phyloP scores from a whole-genome alignment of 2,329 filamentous ascomycete species.

The Sodiomyces alkalinus region DNA sequence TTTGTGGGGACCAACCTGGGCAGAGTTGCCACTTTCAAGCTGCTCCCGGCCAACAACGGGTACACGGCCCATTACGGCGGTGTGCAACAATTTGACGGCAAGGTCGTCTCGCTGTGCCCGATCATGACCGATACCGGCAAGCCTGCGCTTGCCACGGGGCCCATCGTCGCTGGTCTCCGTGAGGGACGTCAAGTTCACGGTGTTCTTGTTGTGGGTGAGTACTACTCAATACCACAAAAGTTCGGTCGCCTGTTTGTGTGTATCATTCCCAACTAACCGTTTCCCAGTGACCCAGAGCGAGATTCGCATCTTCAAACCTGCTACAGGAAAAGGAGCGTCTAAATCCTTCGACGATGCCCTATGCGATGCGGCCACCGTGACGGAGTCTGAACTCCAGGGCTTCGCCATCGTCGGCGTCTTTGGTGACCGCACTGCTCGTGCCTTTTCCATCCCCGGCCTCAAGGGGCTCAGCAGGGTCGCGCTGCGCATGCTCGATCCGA shows the following conservation, averaged over 20 bases:
- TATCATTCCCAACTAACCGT: not conserved
- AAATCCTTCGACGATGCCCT: constrained; percentile 74
- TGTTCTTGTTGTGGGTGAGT: constrained; percentile 57
- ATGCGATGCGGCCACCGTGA: constrained; percentile 68
- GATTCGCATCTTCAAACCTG: constrained; percentile 77
- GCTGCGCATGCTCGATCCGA: constrained; percentile 57
- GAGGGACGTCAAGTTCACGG: constrained; percentile 65
- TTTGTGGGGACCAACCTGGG: constrained; percentile 83
- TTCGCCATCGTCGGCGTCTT: constrained; percentile 74
- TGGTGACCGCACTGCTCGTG: constrained; percentile 63
- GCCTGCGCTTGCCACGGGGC: constrained; percentile 59
- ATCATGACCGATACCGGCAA: constrained; percentile 66
- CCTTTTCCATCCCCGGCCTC: constrained; percentile 74
- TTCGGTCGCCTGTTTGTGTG: too few species aligned
- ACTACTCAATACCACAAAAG: too few species aligned
- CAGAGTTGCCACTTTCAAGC: constrained; percentile 76
- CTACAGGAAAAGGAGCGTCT: constrained; percentile 74
- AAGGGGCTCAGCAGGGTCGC: constrained; percentile 64
- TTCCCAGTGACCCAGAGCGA: constrained; percentile 48
- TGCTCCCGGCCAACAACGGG: constrained; percentile 59
- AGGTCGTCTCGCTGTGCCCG: constrained; percentile 61
- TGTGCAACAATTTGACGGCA: constrained; percentile 48
- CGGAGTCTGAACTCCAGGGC: constrained; percentile 58
- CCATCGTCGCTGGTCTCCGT: constrained; percentile 60
- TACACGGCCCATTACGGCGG: constrained; percentile 65